Conservation (phyloP, 129 eudicot genomes). For the Chrysanthemum lavandulifolium region DNA sequence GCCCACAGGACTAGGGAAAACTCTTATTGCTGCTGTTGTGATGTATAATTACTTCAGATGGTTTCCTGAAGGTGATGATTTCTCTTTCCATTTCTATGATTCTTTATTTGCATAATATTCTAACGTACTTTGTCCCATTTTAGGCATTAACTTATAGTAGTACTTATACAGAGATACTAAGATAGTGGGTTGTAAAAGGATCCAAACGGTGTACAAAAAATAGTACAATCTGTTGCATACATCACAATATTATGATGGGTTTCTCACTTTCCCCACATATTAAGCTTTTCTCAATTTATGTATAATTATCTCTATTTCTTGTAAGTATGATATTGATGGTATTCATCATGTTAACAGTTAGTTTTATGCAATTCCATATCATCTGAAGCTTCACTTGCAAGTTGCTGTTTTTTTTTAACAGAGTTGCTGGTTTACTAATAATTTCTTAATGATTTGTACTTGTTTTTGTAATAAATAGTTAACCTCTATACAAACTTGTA, state of each 20-base stretch:
- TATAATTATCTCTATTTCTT: neutral
- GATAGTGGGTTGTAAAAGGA: too few species aligned
- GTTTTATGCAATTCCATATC: neutral
- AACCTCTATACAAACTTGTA: neutral
- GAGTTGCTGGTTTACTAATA: constrained; percentile 24
- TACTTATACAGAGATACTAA: too few species aligned
- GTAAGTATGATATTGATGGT: neutral
- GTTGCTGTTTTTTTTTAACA: constrained; percentile 44
- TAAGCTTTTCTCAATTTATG: neutral
- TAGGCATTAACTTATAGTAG: too few species aligned
- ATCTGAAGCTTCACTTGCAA: neutral
- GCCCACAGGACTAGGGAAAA: constrained; percentile 98
- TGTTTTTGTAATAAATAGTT: neutral
- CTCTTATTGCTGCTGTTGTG: constrained; percentile 95
- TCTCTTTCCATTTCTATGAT: neutral
- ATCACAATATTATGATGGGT: too few species aligned
- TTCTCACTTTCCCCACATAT: neutral
- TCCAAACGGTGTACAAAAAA: too few species aligned
- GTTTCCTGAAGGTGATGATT: constrained; percentile 84
- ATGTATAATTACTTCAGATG: constrained; percentile 88
- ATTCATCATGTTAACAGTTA: too few species aligned
- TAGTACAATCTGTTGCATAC: too few species aligned
- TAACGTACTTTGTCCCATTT: too few species aligned
- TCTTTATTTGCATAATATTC: too few species aligned
- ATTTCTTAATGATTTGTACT: neutral